Percentiles rank a stretch among this genome's conserved stretches.
Conservation (phyloP, 129 eudicot genomes). For the Ambrosia artemisiifolia region DNA sequence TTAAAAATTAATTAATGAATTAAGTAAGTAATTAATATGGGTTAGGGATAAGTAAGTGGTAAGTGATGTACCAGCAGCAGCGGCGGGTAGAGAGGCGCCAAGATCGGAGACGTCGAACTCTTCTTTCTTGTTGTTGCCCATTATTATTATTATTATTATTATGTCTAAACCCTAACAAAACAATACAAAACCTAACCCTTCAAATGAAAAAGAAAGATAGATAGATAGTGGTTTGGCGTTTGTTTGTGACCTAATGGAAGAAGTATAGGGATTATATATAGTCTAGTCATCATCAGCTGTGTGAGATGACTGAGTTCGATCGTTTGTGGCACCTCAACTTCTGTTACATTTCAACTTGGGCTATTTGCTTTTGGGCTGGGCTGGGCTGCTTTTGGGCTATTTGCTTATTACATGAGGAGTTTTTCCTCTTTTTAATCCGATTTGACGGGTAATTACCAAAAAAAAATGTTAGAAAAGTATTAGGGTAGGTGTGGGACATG, state of each 20-base stretch:
- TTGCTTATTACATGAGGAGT: too few relatives aligned
- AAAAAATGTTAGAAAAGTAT: too few relatives aligned
- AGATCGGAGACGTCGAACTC: constrained; percentile 60
- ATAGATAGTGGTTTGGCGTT: constrained; percentile 8
- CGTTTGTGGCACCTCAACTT: background rate
- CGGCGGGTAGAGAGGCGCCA: constrained; percentile 69
- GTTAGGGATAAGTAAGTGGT: background rate
- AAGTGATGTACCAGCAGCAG: constrained; percentile 47
- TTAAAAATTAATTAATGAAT: too few relatives aligned
- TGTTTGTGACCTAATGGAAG: constrained; percentile 22
- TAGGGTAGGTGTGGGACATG: too few relatives aligned
- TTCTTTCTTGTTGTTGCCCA: constrained; percentile 52
- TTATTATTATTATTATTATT: too few relatives aligned
- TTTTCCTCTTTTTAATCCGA: too few relatives aligned
- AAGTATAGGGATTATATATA: constrained; percentile 12
- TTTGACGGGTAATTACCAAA: too few relatives aligned
- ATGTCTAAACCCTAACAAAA: constrained; percentile 15
- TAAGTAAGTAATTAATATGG: too few relatives aligned
- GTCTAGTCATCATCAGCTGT: background rate
- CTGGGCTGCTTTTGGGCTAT: background rate
- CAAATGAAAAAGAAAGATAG: constrained; percentile 24
- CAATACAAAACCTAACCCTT: background rate
- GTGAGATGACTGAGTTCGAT: background rate
- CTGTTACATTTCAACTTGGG: constrained; percentile 1
- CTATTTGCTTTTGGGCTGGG: background rate